A percentile compares a stretch with the other conserved stretches of the same genome.
Evolutionary conservation across 2,329 filamentous ascomycete species (phyloP).

Genomic region (Penicillium hordei): DNA sequence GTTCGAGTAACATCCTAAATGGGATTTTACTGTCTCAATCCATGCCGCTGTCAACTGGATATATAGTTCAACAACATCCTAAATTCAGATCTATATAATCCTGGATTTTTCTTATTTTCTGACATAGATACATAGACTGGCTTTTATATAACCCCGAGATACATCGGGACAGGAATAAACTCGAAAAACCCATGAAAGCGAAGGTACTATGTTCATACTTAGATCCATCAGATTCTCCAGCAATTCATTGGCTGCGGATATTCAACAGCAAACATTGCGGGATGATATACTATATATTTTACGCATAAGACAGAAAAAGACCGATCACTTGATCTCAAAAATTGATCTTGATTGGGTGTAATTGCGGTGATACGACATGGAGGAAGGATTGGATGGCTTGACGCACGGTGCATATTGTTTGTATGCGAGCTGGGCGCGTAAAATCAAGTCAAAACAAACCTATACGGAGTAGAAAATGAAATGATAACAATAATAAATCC

Average conservation of each 20-base stretch:
- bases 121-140: fast-evolving
- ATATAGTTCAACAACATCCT: neutral
- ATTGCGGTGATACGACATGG: neutral
- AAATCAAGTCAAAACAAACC: neutral
- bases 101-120: neutral
- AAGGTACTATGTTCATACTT: neutral
- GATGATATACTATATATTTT: neutral
- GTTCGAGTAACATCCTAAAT: neutral
- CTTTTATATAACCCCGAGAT: too few species aligned
- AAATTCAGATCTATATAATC: neutral
- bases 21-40: neutral
- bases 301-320: neutral
- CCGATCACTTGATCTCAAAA: neutral
- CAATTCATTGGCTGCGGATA: neutral
- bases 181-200: neutral
- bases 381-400: neutral
- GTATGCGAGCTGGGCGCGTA: neutral
- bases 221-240: neutral
- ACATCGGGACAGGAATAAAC: neutral
- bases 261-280: neutral
- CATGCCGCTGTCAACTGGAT: too few species aligned
- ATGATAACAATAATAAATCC: neutral
- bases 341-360: neutral
- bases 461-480: neutral
- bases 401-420: neutral